A percentile compares a stretch with the other conserved stretches of the same genome.
phyloP scores from a whole-genome alignment of 257 asterid genomes.

The Prunella vulgaris region DNA sequence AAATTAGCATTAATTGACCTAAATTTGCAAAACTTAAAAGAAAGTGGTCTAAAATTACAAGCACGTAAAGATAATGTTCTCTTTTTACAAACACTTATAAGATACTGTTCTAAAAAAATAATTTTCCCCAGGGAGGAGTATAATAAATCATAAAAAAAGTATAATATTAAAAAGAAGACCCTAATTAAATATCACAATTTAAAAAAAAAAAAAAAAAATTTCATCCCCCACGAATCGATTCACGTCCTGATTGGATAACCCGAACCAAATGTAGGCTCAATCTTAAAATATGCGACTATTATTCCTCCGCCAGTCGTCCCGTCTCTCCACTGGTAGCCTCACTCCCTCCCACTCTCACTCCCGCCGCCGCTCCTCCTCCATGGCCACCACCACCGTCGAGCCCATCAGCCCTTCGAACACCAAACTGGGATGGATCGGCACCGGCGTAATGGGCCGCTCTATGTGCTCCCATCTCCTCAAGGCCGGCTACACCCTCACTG shows the following conservation, averaged over 20 bases:
- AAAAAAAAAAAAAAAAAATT: no score
- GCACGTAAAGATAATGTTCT: no score
- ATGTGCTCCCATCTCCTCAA: conserved; percentile 86
- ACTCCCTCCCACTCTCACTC: conserved; percentile 13
- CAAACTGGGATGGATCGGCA: conserved; percentile 84
- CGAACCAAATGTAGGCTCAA: background rate
- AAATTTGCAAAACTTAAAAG: no score
- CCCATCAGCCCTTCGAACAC: conserved; percentile 55
- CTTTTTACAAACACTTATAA: no score
- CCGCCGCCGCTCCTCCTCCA: conserved; percentile 37
- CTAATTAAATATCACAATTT: no score
- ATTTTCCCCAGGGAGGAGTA: no score
- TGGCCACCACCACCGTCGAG: conserved; percentile 40
- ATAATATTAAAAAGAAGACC: no score
- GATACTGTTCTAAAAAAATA: no score
- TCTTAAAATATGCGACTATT: conserved; percentile 29
- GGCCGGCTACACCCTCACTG: conserved; percentile 74
- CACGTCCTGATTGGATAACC: background rate
- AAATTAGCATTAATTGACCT: no score
- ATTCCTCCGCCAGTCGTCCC: conserved; percentile 36
- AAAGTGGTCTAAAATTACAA: no score
- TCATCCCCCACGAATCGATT: no score
- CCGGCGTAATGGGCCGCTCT: conserved; percentile 89
- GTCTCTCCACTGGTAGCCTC: background rate
- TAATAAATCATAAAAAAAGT: no score